Evolutionary conservation across 2,329 filamentous ascomycete genomes (phyloP).

Genomic region (Myriosclerotinia duriaeana): DNA sequence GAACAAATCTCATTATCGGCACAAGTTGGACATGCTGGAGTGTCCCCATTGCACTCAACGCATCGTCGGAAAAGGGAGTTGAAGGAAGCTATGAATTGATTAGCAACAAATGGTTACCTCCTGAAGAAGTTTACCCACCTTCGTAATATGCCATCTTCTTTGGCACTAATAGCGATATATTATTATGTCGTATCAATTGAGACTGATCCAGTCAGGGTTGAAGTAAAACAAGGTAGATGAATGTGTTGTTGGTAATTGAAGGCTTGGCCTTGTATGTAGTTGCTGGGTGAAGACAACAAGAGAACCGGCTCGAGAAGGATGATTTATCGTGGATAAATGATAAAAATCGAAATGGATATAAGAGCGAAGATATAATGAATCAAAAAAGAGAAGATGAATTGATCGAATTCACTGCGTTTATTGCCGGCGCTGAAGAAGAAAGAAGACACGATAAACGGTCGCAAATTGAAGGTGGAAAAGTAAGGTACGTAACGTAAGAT

Average conservation of each 20-base stretch:
- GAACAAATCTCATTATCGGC: constrained; percentile 55
- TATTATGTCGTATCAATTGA: constrained; percentile 24
- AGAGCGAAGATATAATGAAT: neutral
- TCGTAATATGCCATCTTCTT: constrained; percentile 21
- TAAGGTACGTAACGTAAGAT: constrained; percentile 5
- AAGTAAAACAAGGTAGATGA: too few species aligned
- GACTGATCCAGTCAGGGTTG: constrained; percentile 1
- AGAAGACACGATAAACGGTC: neutral
- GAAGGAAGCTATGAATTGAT: constrained; percentile 35
- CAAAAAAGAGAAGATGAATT: constrained; percentile 1
- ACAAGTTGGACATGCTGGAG: constrained; percentile 62
- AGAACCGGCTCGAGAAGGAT: constrained; percentile 12
- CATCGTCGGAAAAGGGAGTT: constrained; percentile 56
- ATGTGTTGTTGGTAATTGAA: constrained; percentile 6
- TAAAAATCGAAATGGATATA: constrained; percentile 11
- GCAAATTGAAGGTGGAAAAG: constrained; percentile 4
- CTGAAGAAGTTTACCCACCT: constrained; percentile 20
- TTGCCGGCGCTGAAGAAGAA: neutral
- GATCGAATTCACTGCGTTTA: neutral
- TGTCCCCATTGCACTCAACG: constrained; percentile 50
- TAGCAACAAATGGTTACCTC: constrained; percentile 25
- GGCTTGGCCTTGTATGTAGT: constrained; percentile 4
- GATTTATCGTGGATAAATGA: neutral
- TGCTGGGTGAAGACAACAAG: neutral
- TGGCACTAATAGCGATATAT: neutral